Conservation (phyloP, 73 alveolate species). For the Uronychia binucleata region DNA sequence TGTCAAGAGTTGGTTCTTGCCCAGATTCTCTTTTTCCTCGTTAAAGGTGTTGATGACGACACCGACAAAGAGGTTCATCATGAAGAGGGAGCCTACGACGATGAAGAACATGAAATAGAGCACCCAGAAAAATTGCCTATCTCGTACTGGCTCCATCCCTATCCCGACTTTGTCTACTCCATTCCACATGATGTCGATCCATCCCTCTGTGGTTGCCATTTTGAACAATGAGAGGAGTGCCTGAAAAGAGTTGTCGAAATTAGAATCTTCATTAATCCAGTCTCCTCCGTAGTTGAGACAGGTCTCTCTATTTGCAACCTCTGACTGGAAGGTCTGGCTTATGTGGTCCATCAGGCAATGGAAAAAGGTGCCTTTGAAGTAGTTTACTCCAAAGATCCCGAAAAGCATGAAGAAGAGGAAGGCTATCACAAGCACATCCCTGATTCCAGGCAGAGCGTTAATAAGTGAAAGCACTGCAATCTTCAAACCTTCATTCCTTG, state of each 20-base stretch:
- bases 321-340: background rate
- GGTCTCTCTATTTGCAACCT: background rate
- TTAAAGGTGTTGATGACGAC: conserved; percentile 25
- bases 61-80: conserved; percentile 43
- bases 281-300: conserved; percentile 55
- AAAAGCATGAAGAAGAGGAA: background rate
- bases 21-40: conserved; percentile 24
- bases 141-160: conserved; percentile 15
- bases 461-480: background rate
- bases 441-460: background rate
- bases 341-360: background rate
- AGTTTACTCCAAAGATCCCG: conserved; percentile 37
- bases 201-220: conserved; percentile 46
- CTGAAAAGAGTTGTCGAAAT: conserved; percentile 67
- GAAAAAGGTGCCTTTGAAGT: conserved; percentile 45
- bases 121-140: conserved; percentile 30
- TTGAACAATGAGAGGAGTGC: conserved; percentile 64
- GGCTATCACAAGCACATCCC: background rate
- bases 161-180: conserved; percentile 39
- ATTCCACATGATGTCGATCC: conserved; percentile 55
- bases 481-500: background rate
- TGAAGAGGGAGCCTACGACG: conserved; percentile 46
- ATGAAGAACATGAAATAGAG: conserved; percentile 51
- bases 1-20: conserved; percentile 12
- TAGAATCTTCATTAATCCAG: conserved; percentile 60